Evolutionary conservation across 148 eudicot species (phyloP).

Genomic region (Chenopodium album): DNA sequence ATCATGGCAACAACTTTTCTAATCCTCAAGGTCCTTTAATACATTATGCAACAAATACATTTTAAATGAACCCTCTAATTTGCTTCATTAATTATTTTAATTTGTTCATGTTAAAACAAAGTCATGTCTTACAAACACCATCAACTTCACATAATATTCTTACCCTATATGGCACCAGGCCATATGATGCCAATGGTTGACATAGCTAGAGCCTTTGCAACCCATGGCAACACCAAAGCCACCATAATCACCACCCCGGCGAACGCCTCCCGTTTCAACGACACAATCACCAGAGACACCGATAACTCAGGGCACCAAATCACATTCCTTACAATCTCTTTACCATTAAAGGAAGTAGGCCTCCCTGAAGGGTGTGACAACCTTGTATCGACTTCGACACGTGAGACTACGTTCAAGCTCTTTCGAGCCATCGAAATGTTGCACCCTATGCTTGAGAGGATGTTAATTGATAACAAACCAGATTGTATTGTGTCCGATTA

Average conservation of each 20-base stretch:
- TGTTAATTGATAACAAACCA: slow-evolving; percentile 27
- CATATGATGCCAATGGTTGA: slow-evolving; percentile 67
- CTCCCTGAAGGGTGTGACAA: slow-evolving; percentile 59
- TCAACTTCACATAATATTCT: slow-evolving; percentile 37
- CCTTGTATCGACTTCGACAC: slow-evolving; percentile 35
- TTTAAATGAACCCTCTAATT: neutral
- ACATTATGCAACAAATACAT: neutral
- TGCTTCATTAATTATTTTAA: too few species aligned
- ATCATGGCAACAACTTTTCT: neutral
- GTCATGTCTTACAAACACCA: neutral
- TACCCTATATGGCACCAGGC: slow-evolving; percentile 62
- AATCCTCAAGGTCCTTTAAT: neutral
- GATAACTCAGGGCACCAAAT: slow-evolving; percentile 15
- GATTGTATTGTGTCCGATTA: slow-evolving; percentile 49
- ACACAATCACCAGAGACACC: slow-evolving; percentile 25
- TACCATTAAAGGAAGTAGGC: slow-evolving; percentile 37
- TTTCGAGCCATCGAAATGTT: slow-evolving; percentile 44
- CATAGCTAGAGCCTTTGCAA: slow-evolving; percentile 41
- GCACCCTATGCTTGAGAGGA: slow-evolving; percentile 39
- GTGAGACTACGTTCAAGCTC: slow-evolving; percentile 41
- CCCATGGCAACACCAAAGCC: slow-evolving; percentile 30
- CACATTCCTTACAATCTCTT: slow-evolving; percentile 29
- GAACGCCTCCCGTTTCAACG: slow-evolving; percentile 36
- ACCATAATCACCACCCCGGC: slow-evolving; percentile 50
- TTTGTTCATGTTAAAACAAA: too few species aligned